Conservation (phyloP, 2,329 filamentous ascomycete species). For the Phyllachora maydis region DNA sequence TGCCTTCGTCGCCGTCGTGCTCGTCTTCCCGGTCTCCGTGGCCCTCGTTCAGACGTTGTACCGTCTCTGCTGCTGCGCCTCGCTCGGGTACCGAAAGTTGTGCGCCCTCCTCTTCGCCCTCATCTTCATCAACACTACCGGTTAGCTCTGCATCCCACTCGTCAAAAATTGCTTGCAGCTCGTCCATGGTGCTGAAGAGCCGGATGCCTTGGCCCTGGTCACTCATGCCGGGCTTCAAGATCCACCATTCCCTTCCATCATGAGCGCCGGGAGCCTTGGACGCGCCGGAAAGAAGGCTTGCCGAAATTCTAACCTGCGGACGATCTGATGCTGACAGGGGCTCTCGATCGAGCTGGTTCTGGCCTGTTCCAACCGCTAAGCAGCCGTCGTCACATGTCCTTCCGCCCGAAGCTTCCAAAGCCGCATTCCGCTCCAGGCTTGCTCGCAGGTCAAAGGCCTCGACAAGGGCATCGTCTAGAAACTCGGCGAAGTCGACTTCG, state of each 20-base stretch:
- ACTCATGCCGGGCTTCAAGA: slow-evolving; percentile 93
- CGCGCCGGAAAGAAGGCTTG: no score
- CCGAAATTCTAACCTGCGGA: slow-evolving; percentile 6
- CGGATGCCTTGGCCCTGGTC: slow-evolving; percentile 86
- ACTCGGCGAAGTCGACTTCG: slow-evolving; percentile 92
- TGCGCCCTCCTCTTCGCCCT: slow-evolving; percentile 11
- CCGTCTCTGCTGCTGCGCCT: no score
- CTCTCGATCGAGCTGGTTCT: no score
- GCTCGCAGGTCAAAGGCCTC: slow-evolving; percentile 78
- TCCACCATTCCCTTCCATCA: slow-evolving; percentile 68
- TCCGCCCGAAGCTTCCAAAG: slow-evolving; percentile 4
- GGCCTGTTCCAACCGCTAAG: no score
- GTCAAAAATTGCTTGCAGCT: slow-evolving; percentile 77
- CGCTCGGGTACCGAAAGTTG: no score
- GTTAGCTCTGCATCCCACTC: slow-evolving; percentile 59
- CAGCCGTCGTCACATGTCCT: no score
- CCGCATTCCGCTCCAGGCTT: slow-evolving; percentile 50
- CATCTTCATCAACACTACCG: slow-evolving; percentile 22
- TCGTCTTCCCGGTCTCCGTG: slow-evolving; percentile 10
- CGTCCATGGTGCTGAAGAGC: slow-evolving; percentile 67
- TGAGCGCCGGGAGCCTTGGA: background rate
- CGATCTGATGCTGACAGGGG: no score
- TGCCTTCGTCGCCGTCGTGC: slow-evolving; percentile 10
- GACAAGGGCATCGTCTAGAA: slow-evolving; percentile 77
- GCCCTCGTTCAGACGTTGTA: no score